Conservation (phyloP, 441 rosid species). For the Sinapis alba region DNA sequence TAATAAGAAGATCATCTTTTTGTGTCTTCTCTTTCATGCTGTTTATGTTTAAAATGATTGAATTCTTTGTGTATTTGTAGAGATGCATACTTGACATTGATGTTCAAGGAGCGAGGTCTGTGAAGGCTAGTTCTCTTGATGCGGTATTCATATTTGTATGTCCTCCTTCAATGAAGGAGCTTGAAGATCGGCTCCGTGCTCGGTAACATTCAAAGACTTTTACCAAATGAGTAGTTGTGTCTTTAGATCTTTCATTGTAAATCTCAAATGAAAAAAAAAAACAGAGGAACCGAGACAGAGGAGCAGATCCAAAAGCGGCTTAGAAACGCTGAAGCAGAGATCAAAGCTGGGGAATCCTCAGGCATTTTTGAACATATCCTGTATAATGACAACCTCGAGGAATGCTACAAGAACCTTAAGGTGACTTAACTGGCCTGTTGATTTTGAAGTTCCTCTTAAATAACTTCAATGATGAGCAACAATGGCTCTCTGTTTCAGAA, state of each 20-base stretch:
- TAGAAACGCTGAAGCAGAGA: constrained; percentile 71
- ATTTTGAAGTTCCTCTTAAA: background rate
- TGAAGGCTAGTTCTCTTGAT: constrained; percentile 69
- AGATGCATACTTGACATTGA: constrained; percentile 96
- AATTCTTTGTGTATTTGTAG: constrained; percentile 33
- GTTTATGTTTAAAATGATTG: background rate
- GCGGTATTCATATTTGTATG: constrained; percentile 78
- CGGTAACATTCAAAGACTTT: constrained; percentile 49
- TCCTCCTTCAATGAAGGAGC: constrained; percentile 83
- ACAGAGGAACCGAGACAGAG: constrained; percentile 90
- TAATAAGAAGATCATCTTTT: constrained; percentile 30
- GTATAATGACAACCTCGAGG: no score
- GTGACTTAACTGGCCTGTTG: background rate
- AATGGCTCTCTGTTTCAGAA: constrained; percentile 44
- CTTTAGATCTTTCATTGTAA: background rate
- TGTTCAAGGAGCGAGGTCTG: constrained; percentile 90
- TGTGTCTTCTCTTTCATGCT: constrained; percentile 7
- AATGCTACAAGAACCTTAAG: no score
- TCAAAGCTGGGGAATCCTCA: constrained; percentile 66
- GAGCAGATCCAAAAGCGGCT: constrained; percentile 81
- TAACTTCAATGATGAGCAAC: background rate
- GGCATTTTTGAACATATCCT: constrained; percentile 52
- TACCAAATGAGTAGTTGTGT: background rate
- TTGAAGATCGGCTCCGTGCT: constrained; percentile 80
- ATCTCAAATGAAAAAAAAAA: background rate